These are phyloP conservation scores for Pseudogymnoascus sp. DNA, from an alignment of 2,329 filamentous ascomycete genomes.

Conservation along the genomic window DNA sequence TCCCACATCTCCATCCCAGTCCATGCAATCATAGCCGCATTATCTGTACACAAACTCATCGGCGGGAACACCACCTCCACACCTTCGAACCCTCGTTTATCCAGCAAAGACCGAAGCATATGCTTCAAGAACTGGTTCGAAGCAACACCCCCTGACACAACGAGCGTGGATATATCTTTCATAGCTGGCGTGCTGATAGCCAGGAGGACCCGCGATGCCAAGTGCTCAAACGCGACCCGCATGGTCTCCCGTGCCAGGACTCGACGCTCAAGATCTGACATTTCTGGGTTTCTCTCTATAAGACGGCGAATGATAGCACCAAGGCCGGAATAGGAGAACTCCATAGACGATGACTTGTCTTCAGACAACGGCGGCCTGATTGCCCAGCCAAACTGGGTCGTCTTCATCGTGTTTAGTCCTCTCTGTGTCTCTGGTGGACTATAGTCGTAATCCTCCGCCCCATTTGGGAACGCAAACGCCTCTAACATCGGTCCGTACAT, in stretches of 20 bases:
- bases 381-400: slow-evolving; percentile 53
- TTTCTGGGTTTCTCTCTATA: slow-evolving; percentile 34
- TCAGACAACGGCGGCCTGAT: slow-evolving; percentile 60
- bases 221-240: slow-evolving; percentile 79
- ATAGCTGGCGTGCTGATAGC: slow-evolving; percentile 41
- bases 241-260: slow-evolving; percentile 67
- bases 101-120: slow-evolving; percentile 51
- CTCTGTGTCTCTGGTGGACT: slow-evolving; percentile 46
- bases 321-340: slow-evolving; percentile 70
- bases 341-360: slow-evolving; percentile 42
- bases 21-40: slow-evolving; percentile 98
- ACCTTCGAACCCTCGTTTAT: slow-evolving; percentile 56
- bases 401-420: slow-evolving; percentile 44
- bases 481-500: slow-evolving; percentile 81
- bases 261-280: slow-evolving; percentile 55
- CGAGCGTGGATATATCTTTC: slow-evolving; percentile 49
- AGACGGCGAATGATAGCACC: slow-evolving; percentile 57
- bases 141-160: slow-evolving; percentile 86
- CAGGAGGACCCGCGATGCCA: slow-evolving; percentile 66
- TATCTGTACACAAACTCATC: slow-evolving; percentile 75
- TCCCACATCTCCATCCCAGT: slow-evolving; percentile 86
- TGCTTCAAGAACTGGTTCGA: slow-evolving; percentile 72
- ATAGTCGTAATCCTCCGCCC: slow-evolving; percentile 33
- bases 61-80: slow-evolving; percentile 69
- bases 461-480: slow-evolving; percentile 62